These are phyloP conservation scores for Pyrenophora graminea DNA, from an alignment of 2,329 filamentous ascomycete genomes.

Conservation along the genomic window DNA sequence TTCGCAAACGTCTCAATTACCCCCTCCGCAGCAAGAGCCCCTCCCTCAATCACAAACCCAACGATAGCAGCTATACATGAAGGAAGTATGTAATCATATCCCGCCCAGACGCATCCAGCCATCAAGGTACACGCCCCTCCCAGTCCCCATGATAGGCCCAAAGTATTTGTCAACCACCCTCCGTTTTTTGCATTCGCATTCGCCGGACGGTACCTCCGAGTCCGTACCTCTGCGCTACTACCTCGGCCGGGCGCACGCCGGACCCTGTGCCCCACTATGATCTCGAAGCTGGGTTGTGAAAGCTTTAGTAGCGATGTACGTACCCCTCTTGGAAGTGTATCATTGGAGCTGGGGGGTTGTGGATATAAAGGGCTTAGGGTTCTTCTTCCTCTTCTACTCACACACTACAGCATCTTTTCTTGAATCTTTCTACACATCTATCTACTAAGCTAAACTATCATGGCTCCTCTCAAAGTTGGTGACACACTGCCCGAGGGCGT, in stretches of 20 bases:
- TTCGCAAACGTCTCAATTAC: too few relatives aligned
- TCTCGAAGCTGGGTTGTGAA: constrained; percentile 23
- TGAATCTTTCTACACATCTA: not conserved
- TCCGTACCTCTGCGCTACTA: not conserved
- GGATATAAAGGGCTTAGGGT: not conserved
- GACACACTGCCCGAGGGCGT: constrained; percentile 82
- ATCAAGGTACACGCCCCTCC: constrained; percentile 11
- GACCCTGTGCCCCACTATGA: constrained; percentile 15
- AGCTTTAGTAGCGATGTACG: not conserved
- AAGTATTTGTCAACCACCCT: constrained; percentile 22
- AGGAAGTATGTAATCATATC: not conserved
- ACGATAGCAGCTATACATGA: not conserved
- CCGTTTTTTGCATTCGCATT: too few relatives aligned
- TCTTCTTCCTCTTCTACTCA: not conserved
- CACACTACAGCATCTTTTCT: not conserved
- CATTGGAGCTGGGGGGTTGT: not conserved
- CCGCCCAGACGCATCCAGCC: not conserved
- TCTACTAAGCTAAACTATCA: constrained; percentile 31
- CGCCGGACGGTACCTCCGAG: not conserved
- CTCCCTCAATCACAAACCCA: too few relatives aligned
- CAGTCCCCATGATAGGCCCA: constrained; percentile 18
- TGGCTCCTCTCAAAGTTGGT: constrained; percentile 75
- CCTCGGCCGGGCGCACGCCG: constrained; percentile 4
- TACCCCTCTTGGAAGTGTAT: constrained; percentile 13
- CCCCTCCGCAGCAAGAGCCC: too few relatives aligned